Conservation (phyloP, 805 yeast genomes). For the Tetrapisispora pingtungensis region DNA sequence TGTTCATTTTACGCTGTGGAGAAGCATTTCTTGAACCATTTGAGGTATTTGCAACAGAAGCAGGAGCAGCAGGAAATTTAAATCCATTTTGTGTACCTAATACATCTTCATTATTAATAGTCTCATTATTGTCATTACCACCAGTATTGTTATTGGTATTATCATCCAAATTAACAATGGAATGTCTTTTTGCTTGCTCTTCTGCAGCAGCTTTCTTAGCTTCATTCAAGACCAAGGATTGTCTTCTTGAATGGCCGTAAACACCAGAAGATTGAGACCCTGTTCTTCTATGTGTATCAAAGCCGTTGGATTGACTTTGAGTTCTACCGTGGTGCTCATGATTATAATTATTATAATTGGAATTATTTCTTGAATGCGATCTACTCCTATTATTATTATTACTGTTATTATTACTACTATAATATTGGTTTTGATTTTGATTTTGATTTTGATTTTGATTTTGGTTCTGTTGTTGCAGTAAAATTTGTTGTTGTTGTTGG, state of each 20-base stretch:
- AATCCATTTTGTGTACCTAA: slow-evolving; percentile 4
- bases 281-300: slow-evolving; percentile 39
- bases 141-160: slow-evolving; percentile 1
- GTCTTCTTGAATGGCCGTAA: slow-evolving; percentile 80
- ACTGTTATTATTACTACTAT: neutral
- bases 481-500: slow-evolving; percentile 81
- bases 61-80: slow-evolving; percentile 25
- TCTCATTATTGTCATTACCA: too few species aligned
- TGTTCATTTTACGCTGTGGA: neutral
- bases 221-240: slow-evolving; percentile 82
- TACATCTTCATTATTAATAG: neutral
- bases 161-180: slow-evolving; percentile 14
- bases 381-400: slow-evolving; percentile 10
- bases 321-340: neutral
- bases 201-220: slow-evolving; percentile 96
- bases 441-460: slow-evolving; percentile 8
- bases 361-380: slow-evolving; percentile 30
- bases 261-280: slow-evolving; percentile 35
- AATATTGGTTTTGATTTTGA: too few species aligned
- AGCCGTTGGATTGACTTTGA: neutral
- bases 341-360: slow-evolving; percentile 17
- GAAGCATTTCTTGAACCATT: neutral
- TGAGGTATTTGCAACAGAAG: neutral
- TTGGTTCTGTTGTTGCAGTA: slow-evolving; percentile 40
- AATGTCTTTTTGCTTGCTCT: slow-evolving; percentile 60